A percentile compares a stretch with the other conserved stretches of the same genome.
These are phyloP conservation scores for Osmanthus fragrans DNA, from an alignment of 257 asterid genomes.

Conservation along the genomic window DNA sequence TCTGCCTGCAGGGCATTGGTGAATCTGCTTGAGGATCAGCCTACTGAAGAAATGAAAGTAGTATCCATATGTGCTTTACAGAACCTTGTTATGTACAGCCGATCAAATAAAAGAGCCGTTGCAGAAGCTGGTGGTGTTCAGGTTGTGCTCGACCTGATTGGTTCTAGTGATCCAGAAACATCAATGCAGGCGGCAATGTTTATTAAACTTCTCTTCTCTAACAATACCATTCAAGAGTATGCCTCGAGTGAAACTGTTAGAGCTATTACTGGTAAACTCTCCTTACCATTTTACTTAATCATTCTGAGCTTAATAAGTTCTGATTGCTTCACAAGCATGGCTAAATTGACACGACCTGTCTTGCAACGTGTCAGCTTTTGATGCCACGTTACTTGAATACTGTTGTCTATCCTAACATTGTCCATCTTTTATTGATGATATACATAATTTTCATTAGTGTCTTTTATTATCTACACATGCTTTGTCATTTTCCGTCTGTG, in stretches of 20 bases:
- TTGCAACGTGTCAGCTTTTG: constrained; percentile 1
- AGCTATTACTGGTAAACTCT: constrained; percentile 83
- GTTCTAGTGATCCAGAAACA: constrained; percentile 92
- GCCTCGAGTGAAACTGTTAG: constrained; percentile 99
- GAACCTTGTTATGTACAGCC: constrained; percentile 94
- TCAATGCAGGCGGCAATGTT: constrained; percentile 99
- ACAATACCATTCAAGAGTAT: constrained; percentile 94
- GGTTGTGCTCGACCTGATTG: constrained; percentile 92
- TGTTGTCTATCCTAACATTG: background rate
- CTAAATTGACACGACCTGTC: background rate
- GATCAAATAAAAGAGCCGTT: constrained; percentile 95
- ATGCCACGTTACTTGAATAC: background rate
- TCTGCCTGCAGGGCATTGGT: constrained; percentile 98
- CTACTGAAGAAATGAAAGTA: constrained; percentile 99
- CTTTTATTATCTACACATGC: background rate
- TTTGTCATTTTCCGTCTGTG: background rate
- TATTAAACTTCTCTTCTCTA: constrained; percentile 86
- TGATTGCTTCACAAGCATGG: constrained; percentile 2
- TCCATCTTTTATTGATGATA: background rate
- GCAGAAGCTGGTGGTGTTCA: constrained; percentile 99
- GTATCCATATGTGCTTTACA: constrained; percentile 95
- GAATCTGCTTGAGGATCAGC: constrained; percentile 98
- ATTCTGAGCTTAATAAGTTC: constrained; percentile 13
- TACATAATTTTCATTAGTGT: background rate
- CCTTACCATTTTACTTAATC: constrained; percentile 9